Evolutionary conservation across 2,329 filamentous ascomycete species (phyloP), one percentile per base, ranked within the genome.

Genomic region (Fusarium beomiforme): DNA sequence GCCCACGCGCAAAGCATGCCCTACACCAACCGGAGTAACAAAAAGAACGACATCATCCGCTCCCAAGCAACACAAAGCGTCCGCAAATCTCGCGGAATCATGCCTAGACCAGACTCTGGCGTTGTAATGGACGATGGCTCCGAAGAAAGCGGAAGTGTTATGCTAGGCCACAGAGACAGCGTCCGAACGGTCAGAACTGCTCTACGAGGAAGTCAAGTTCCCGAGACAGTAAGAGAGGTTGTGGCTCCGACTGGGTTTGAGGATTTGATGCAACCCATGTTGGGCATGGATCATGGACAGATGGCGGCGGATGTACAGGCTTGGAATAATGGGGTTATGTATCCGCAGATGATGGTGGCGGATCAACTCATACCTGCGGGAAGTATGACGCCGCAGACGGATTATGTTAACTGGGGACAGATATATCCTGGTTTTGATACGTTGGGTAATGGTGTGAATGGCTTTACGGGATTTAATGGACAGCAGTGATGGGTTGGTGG

Each of bases 21-120:
- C 2, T 83, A 83, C 61, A 76, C 79, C 3, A 83, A 83, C 62
- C 75, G 81, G 14, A 83, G 81, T 69, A 83, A 83, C 74, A 83
- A 82, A 64, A 80, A 79, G 62, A 77, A 75, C 49, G 81, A 82
- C 37, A 72, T 78, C 5, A 26, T 67, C 3, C 57, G 75, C 16
- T 64, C 70, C 0, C 71, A 75, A 33, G 24, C 39, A 3, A 55
- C 58, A 1, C 76, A 77, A 9, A 71, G 53, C 19, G 55, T 71
- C 9, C 69, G 77, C 8, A 77, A 79, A 33, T 62, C 70, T 7
- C 71, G 76, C 8, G 75, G 70, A 1, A 69, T 77, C 4, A 68
- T 65, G 12, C 78, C 80, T 3, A 71, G 81, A 0, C 81, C 81
- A 0, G 81, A 83, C 44, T 83, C 81, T 1, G 81, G 81, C 5